These are phyloP conservation scores for Solidago caesia DNA, from an alignment of 129 eudicot species.

Conservation along the genomic window DNA sequence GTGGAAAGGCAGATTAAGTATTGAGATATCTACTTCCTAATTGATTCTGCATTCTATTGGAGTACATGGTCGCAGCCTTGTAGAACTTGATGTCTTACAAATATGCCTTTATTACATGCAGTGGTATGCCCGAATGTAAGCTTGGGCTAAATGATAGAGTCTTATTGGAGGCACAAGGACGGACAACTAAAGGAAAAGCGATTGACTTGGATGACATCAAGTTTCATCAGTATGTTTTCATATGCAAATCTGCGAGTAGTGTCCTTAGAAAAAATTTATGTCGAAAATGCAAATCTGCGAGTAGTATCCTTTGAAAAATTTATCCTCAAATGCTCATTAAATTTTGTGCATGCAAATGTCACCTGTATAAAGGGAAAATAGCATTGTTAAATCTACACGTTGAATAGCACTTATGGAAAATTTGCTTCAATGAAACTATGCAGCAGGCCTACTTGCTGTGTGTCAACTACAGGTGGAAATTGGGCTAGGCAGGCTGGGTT, in stretches of 20 bases:
- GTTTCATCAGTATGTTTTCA: conserved; percentile 78
- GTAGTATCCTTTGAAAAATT: conserved; percentile 6
- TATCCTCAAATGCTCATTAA: neutral
- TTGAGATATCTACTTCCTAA: neutral
- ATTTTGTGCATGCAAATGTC: neutral
- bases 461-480: too few relatives aligned
- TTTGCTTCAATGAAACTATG: conserved; percentile 9
- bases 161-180: conserved; percentile 92
- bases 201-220: conserved; percentile 93
- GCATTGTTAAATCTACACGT: neutral
- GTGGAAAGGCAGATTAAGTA: neutral
- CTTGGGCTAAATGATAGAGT: conserved; percentile 95
- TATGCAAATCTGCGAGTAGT: conserved; percentile 1
- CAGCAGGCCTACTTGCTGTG: too few relatives aligned
- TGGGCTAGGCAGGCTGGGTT: neutral
- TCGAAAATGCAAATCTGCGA: neutral
- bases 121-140: conserved; percentile 99
- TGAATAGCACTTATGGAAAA: conserved; percentile 6
- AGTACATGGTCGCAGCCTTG: neutral
- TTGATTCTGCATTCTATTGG: neutral
- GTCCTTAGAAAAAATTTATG: neutral
- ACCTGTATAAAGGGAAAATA: neutral
- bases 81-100: neutral
- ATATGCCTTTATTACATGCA: conserved; percentile 38
- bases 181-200: conserved; percentile 85